Base-by-base conservation (phyloP, 148 eudicot species). In the Gaultheria prostrata region DNA sequence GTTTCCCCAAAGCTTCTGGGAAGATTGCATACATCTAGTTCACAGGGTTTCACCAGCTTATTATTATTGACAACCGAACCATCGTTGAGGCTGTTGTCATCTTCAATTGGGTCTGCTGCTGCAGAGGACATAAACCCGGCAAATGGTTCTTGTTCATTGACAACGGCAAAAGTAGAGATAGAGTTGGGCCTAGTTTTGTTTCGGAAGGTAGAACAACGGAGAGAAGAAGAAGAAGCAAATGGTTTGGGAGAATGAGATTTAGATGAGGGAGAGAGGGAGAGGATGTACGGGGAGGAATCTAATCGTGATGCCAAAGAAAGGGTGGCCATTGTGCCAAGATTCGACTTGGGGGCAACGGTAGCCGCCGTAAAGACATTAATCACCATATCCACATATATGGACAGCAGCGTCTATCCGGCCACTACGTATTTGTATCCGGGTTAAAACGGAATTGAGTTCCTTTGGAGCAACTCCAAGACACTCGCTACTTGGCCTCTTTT, bases 1-100 rank as follows among this genome's bases (percentile, higher is more conserved):
- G 86, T 21, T n/a, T 46, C 57, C 28, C 63, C 83, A n/a, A 32
- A 79, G 48, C 73, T 80, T 53, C 83, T 72, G 12, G 86, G 86
- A 72, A 84, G 86, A 73, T 84, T 84, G 48, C 83, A 84, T 2
- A 84, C 80, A 18, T 83, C 77, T 9, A 83, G 12, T 77, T 83
- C 80, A 61, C 71, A 48, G 9, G 80, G 75, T 76, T 48, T 76
- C 30, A 20, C 24, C 32, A 9, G 50, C 39, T 75, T 83, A 6
- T 67, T 67, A 13, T 67, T 1, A 6, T 76, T 17, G 43, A 61
- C 46, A 8, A 28, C 56, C 20, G 24, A 51, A 82, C 63, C 82
- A n/a, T 11, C 71, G 17, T 17, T 46, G 45, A 7, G 12, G 43
- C 74, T 28, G 17, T 77, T 59, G 54, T 32, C 63, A 32, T 76